These are phyloP conservation scores for Trichothecium roseum DNA, from an alignment of 2,329 filamentous ascomycete species.

Conservation along the genomic window DNA sequence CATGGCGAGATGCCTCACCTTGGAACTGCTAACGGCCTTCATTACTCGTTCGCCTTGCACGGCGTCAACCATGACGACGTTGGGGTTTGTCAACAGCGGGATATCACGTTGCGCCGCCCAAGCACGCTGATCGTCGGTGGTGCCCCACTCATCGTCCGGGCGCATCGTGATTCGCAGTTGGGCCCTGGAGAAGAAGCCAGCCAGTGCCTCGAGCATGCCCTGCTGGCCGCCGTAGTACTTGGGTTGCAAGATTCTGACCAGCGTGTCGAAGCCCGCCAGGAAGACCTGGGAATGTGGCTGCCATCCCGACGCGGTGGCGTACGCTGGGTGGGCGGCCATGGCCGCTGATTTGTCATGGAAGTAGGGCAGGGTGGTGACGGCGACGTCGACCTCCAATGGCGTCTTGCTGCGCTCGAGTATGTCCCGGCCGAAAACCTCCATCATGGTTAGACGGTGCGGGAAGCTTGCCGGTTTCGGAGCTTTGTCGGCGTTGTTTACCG, in stretches of 20 bases:
- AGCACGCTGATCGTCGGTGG: slow-evolving; percentile 24
- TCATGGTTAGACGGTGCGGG: slow-evolving; percentile 57
- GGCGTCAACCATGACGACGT: slow-evolving; percentile 30
- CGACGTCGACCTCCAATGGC: slow-evolving; percentile 46
- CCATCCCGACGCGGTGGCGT: no score
- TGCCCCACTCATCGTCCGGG: slow-evolving; percentile 50
- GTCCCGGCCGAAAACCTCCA: slow-evolving; percentile 57
- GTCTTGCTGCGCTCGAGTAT: background rate
- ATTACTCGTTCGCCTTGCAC: slow-evolving; percentile 36
- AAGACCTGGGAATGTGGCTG: slow-evolving; percentile 43
- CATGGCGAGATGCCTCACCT: slow-evolving; percentile 47
- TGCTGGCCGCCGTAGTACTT: slow-evolving; percentile 50
- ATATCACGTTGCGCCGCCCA: background rate
- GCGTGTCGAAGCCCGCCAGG: slow-evolving; percentile 65
- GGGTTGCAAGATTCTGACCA: slow-evolving; percentile 60
- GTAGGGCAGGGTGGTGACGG: slow-evolving; percentile 60
- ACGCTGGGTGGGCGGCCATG: slow-evolving; percentile 28
- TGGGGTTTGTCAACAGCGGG: slow-evolving; percentile 25
- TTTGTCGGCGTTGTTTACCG: slow-evolving; percentile 58
- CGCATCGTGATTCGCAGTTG: slow-evolving; percentile 54
- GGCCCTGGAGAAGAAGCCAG: slow-evolving; percentile 53
- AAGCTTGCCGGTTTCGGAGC: slow-evolving; percentile 57
- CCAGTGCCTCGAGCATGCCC: slow-evolving; percentile 41
- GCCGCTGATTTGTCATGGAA: slow-evolving; percentile 62
- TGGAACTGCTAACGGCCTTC: slow-evolving; percentile 47